Evolutionary conservation across 169 alveolate genomes (phyloP).

Genomic region (Cryptosporidium meleagridis): DNA sequence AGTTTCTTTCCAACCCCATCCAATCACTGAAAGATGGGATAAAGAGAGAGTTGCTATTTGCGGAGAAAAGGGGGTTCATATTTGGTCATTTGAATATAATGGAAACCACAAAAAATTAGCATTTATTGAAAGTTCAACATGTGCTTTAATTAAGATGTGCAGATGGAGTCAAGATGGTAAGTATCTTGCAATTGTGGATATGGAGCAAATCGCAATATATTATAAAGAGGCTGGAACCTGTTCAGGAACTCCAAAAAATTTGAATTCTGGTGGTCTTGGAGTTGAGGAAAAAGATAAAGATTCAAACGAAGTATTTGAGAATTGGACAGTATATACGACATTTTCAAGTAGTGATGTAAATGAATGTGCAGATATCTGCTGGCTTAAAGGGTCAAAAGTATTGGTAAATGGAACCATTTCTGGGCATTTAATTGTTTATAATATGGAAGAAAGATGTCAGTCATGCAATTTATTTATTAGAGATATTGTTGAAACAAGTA

Average conservation of each 20-base stretch:
- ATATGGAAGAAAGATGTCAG: slow-evolving; percentile 43
- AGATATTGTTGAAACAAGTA: slow-evolving; percentile 44
- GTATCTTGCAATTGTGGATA: slow-evolving; percentile 62
- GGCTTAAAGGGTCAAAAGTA: slow-evolving; percentile 68
- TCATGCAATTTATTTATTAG: slow-evolving; percentile 40
- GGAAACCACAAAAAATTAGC: slow-evolving; percentile 56
- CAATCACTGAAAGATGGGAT: slow-evolving; percentile 49
- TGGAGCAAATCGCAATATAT: slow-evolving; percentile 64
- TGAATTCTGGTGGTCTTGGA: neutral
- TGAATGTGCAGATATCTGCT: slow-evolving; percentile 71
- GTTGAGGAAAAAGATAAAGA: neutral
- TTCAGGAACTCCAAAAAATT: neutral
- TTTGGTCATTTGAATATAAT: slow-evolving; percentile 64
- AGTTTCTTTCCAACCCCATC: slow-evolving; percentile 71
- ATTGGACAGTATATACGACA: slow-evolving; percentile 46
- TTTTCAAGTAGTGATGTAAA: slow-evolving; percentile 67
- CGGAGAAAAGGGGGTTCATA: slow-evolving; percentile 61
- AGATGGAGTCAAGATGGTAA: slow-evolving; percentile 73
- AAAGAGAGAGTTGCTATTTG: slow-evolving; percentile 60
- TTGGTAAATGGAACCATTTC: slow-evolving; percentile 67
- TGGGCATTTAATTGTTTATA: slow-evolving; percentile 51
- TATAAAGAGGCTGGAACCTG: neutral
- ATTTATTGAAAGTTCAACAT: slow-evolving; percentile 56
- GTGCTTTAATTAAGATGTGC: slow-evolving; percentile 44
- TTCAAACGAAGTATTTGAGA: slow-evolving; percentile 21